Evolutionary conservation across 2,329 filamentous ascomycete species (phyloP).

Genomic region (Verticillium klebahnii): DNA sequence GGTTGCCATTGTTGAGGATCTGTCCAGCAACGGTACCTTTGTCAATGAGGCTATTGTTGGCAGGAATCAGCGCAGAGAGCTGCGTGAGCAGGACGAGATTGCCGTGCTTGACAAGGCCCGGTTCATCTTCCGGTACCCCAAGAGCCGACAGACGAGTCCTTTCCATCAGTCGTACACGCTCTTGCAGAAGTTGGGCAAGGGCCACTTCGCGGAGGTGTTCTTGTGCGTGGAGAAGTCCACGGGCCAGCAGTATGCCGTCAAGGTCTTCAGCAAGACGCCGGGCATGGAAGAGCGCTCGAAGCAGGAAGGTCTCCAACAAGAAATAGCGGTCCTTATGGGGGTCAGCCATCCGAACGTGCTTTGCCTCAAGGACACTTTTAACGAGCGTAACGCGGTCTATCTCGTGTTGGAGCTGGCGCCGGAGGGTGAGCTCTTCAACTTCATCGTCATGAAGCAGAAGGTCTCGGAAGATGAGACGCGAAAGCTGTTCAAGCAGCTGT

Average conservation of each 20-base stretch:
- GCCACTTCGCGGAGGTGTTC: conserved; percentile 92
- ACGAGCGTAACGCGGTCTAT: conserved; percentile 86
- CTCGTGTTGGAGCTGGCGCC: conserved; percentile 85
- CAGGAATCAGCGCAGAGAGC: conserved; percentile 83
- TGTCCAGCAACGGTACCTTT: conserved; percentile 95
- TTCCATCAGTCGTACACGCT: conserved; percentile 87
- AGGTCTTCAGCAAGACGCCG: conserved; percentile 83
- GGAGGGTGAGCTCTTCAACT: conserved; percentile 94
- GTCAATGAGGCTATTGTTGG: conserved; percentile 90
- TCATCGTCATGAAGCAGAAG: conserved; percentile 87
- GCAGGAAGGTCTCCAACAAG: conserved; percentile 83
- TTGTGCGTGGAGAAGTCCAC: conserved; percentile 81
- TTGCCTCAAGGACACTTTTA: conserved; percentile 91
- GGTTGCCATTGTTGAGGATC: conserved; percentile 79
- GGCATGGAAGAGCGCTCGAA: conserved; percentile 81
- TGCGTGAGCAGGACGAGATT: conserved; percentile 88
- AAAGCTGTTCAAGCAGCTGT: conserved; percentile 84
- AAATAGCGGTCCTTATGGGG: conserved; percentile 95
- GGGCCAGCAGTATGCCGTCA: conserved; percentile 83
- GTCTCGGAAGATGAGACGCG: conserved; percentile 78
- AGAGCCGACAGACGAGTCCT: conserved; percentile 64
- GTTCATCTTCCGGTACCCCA: conserved; percentile 89
- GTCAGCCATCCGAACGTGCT: conserved; percentile 91
- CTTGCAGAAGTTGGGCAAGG: conserved; percentile 82
- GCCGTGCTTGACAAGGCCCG: conserved; percentile 78